Conservation (phyloP, 371 early-diverging fungal species). For the Syncephalastrum racemosum region DNA sequence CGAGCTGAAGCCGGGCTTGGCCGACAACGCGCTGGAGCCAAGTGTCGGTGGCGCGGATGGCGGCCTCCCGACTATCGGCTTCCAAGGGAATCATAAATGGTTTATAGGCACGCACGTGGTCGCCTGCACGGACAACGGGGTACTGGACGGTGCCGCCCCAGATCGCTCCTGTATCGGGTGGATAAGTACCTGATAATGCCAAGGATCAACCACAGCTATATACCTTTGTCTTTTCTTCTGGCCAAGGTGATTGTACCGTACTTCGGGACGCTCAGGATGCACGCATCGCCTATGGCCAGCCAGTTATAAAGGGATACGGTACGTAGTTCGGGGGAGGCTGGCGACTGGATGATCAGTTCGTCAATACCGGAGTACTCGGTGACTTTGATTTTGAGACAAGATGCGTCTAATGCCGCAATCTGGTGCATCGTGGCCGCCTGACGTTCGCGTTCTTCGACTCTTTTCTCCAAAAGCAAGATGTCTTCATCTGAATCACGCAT, state of each 20-base stretch:
- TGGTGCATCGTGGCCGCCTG: too few relatives aligned
- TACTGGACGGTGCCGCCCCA: too few relatives aligned
- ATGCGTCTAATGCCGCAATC: too few relatives aligned
- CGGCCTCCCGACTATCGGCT: slow-evolving; percentile 44
- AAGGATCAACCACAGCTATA: too few relatives aligned
- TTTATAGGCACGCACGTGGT: too few relatives aligned
- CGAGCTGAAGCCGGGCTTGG: slow-evolving; percentile 4
- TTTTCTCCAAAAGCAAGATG: slow-evolving; percentile 13
- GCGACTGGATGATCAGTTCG: slow-evolving; percentile 45
- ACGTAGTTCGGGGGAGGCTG: slow-evolving; percentile 27
- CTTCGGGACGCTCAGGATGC: slow-evolving; percentile 30
- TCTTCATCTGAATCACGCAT: slow-evolving; percentile 14
- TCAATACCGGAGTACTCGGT: slow-evolving; percentile 55
- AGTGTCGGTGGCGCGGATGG: slow-evolving; percentile 65
- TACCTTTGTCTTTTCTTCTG: not conserved
- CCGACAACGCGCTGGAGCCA: slow-evolving; percentile 39
- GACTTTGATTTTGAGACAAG: slow-evolving; percentile 21
- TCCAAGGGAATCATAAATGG: slow-evolving; percentile 23
- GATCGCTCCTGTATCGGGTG: too few relatives aligned
- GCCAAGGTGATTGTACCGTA: slow-evolving; percentile 25
- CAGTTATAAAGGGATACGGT: slow-evolving; percentile 40
- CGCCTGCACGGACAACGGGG: too few relatives aligned
- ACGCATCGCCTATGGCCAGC: slow-evolving; percentile 49
- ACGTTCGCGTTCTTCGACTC: slow-evolving; percentile 4
- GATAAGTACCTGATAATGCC: too few relatives aligned